Percentiles rank a stretch among this genome's conserved stretches.
Conservation (phyloP, 78 protist genomes). For the Protostelium mycophagum region DNA sequence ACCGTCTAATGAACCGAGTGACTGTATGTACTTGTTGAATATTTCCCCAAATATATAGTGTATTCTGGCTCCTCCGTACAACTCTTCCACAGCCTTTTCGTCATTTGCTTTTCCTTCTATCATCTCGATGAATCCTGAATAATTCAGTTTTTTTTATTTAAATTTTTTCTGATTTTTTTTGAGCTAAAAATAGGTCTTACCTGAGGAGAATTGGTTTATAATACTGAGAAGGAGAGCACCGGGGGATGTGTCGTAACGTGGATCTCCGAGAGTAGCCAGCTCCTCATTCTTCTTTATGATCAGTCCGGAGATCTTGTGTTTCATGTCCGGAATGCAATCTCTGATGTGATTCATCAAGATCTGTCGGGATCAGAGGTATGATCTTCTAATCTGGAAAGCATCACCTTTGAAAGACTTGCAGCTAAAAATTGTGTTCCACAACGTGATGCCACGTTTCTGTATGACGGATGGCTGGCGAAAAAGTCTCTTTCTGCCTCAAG, state of each 20-base stretch:
- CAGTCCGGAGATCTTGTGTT: slow-evolving; percentile 28
- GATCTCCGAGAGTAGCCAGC: slow-evolving; percentile 60
- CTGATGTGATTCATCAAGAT: slow-evolving; percentile 80
- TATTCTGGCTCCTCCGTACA: slow-evolving; percentile 95
- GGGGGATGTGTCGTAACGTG: slow-evolving; percentile 53
- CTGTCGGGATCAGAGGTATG: slow-evolving; percentile 27
- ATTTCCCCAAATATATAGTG: slow-evolving; percentile 76
- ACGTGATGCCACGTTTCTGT: slow-evolving; percentile 62
- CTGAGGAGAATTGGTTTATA: slow-evolving; percentile 56
- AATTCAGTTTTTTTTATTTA: neutral
- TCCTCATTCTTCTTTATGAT: slow-evolving; percentile 41
- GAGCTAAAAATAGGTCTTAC: too few relatives aligned
- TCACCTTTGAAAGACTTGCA: slow-evolving; percentile 52
- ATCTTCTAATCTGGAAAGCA: neutral
- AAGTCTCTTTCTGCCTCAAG: slow-evolving; percentile 72
- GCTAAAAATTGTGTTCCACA: slow-evolving; percentile 80
- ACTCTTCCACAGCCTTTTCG: slow-evolving; percentile 25
- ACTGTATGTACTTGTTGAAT: slow-evolving; percentile 44
- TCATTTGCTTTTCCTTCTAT: slow-evolving; percentile 78
- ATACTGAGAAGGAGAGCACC: slow-evolving; percentile 77
- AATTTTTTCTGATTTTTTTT: too few relatives aligned
- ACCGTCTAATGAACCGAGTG: slow-evolving; percentile 58
- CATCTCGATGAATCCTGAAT: slow-evolving; percentile 26
- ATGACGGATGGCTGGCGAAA: slow-evolving; percentile 85
- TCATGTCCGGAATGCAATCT: slow-evolving; percentile 65